Percentiles rank a stretch among this genome's conserved stretches.
Evolutionary conservation across 2,329 filamentous ascomycete species (phyloP).

Genomic region (Metarhizium anisopliae): DNA sequence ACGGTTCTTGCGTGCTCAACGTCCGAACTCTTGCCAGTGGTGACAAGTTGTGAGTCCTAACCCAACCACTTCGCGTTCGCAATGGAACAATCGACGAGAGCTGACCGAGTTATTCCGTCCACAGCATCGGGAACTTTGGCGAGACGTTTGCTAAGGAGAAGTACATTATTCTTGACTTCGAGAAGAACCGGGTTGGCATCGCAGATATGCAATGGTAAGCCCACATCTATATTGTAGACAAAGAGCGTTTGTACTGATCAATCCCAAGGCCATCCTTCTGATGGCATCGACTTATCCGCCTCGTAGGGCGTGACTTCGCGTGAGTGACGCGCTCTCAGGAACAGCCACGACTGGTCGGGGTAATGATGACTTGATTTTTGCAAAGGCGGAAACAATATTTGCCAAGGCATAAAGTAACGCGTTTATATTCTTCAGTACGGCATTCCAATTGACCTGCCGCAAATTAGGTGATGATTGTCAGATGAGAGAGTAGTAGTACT

Average conservation of each 20-base stretch:
- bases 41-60: conserved; percentile 9
- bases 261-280: background rate
- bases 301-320: too few species aligned
- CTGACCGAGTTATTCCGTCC: background rate
- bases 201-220: conserved; percentile 7
- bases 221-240: background rate
- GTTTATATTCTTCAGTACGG: background rate
- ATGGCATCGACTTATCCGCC: background rate
- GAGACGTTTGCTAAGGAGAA: conserved; percentile 13
- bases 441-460: background rate
- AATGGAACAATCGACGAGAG: background rate
- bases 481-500: too few species aligned
- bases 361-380: background rate
- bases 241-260: background rate
- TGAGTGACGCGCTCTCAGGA: background rate
- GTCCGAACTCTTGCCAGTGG: conserved; percentile 9
- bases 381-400: background rate
- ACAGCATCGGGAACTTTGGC: conserved; percentile 13
- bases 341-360: background rate
- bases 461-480: background rate
- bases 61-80: background rate
- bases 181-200: conserved; percentile 7
- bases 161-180: conserved; percentile 10
- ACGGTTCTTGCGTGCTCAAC: conserved; percentile 11
- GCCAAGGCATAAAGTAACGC: background rate